Conservation (phyloP, 345 rosid species). For the Adansonia digitata region DNA sequence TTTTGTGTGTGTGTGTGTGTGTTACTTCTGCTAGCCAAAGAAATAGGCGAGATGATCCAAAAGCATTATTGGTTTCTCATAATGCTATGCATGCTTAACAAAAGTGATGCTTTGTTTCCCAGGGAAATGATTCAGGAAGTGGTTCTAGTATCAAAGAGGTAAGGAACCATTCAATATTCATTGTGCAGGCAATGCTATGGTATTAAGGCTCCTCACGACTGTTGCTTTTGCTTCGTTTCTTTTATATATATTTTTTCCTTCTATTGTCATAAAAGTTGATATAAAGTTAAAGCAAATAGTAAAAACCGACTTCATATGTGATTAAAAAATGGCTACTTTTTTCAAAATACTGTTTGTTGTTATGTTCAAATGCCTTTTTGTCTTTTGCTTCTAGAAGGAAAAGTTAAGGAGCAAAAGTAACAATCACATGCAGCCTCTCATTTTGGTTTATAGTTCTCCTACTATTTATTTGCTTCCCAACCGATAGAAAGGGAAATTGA, state of each 20-base stretch:
- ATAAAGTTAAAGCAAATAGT: background rate
- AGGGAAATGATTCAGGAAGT: conserved; percentile 40
- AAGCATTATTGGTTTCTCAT: background rate
- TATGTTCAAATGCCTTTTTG: background rate
- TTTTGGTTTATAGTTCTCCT: background rate
- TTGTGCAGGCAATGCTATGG: background rate
- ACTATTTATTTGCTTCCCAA: background rate
- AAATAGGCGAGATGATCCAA: background rate
- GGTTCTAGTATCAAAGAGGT: conserved; percentile 62
- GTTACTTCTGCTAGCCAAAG: background rate
- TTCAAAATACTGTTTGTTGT: background rate
- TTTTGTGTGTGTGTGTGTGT: too few species aligned
- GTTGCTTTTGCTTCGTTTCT: background rate
- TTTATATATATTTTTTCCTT: background rate
- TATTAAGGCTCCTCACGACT: background rate
- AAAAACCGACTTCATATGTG: background rate
- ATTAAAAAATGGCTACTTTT: background rate
- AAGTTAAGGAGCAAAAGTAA: background rate
- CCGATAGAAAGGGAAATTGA: background rate
- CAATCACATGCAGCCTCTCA: background rate
- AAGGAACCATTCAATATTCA: conserved; percentile 12
- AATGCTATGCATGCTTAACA: background rate
- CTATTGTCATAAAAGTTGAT: background rate
- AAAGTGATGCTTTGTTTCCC: conserved; percentile 12
- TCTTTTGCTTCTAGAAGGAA: background rate